Conservation (phyloP, 495 filamentous ascomycete genomes). For the Talaromyces proteolyticus region DNA sequence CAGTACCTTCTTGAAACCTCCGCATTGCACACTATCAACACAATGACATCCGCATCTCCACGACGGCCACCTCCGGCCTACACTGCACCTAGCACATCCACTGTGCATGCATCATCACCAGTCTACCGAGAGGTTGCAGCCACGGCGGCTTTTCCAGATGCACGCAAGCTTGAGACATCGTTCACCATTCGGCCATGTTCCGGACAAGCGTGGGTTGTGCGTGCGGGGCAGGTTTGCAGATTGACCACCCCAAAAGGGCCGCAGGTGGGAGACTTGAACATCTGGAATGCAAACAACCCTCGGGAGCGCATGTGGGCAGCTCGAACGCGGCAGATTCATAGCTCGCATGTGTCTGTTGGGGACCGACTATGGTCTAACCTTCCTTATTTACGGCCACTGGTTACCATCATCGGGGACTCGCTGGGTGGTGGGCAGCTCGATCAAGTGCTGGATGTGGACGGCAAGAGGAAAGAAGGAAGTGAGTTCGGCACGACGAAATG, state of each 20-base stretch:
- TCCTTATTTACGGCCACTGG: slow-evolving; percentile 68
- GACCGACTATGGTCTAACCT: slow-evolving; percentile 73
- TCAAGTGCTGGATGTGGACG: slow-evolving; percentile 30
- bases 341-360: slow-evolving; percentile 60
- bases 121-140: slow-evolving; percentile 35
- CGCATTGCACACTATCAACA: background rate
- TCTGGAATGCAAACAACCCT: slow-evolving; percentile 72
- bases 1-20: background rate
- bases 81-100: slow-evolving; percentile 28
- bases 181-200: slow-evolving; percentile 45
- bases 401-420: slow-evolving; percentile 65
- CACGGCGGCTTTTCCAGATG: slow-evolving; percentile 24
- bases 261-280: slow-evolving; percentile 77
- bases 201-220: slow-evolving; percentile 58
- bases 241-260: slow-evolving; percentile 69
- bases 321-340: slow-evolving; percentile 71
- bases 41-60: slow-evolving; percentile 8
- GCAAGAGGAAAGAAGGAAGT: slow-evolving; percentile 25
- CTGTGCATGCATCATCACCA: slow-evolving; percentile 28
- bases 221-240: slow-evolving; percentile 57
- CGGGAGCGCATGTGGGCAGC: slow-evolving; percentile 76
- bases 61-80: slow-evolving; percentile 39
- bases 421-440: slow-evolving; percentile 53
- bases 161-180: slow-evolving; percentile 24
- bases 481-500: slow-evolving; percentile 37